Evolutionary conservation across 1,284 basidiomycete genomes (phyloP), one percentile per base, ranked within the genome.

Genomic region (Apiotrichum montevideense): DNA sequence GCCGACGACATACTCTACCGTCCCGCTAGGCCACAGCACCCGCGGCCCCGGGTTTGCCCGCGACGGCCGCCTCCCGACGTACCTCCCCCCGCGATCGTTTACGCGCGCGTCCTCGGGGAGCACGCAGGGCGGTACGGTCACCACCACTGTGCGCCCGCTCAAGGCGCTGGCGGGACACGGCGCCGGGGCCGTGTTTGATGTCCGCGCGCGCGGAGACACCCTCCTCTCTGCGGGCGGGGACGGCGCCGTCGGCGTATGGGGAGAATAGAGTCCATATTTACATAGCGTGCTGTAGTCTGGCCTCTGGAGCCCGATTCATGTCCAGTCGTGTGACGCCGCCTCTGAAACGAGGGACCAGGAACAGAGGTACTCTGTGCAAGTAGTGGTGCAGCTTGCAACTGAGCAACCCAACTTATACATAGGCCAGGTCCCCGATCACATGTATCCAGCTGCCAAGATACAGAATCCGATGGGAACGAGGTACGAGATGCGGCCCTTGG

Each of bases 161-260:
- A 62, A 64, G 41, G 65, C 65, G 8, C 54, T 74, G 3, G 64
- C 69, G 33, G 74, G 71, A 3, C 69, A 73, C 51, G 62, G 57
- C 4, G 56, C 66, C 14, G 70, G 70, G 2, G 66, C 73, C 32
- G 78, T 79, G 10, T 80, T 77, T 62, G 78, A 78, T 43, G 77
- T 77, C 9, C 69, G 66, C 14, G 73, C 68, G 46, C 69, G 67
- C 3, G 74, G 73, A 52, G 71, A 70, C 43, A 55, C 69, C 42
- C 56, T 80, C 46, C 65, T 77, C 10, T 75, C 71, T 57, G 78
- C 74, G 32, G 77, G 77, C 2, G 77, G 79, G 55, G 79, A 80
- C 63, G 75, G 77, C 6, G 70, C 68, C n/a, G 74, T 79, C 14
- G 72, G 76, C 39, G 68, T 77, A 13, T 80, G 79, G 79, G 66